Conservation (phyloP, 2,329 filamentous ascomycete genomes). For the Aspergillus cejpii region DNA sequence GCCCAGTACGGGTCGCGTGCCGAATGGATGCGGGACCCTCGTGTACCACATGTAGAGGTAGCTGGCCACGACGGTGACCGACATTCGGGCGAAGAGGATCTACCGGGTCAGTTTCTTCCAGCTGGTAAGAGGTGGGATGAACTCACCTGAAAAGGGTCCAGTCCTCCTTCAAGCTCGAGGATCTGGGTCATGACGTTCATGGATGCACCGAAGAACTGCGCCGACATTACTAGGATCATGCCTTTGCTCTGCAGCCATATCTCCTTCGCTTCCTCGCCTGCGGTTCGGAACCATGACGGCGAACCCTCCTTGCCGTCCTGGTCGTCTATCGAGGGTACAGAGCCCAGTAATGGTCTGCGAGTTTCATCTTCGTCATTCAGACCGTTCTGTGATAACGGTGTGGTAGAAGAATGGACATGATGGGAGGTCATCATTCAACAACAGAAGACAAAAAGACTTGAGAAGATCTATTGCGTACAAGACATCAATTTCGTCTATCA, state of each 20-base stretch:
- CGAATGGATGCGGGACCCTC: conserved; percentile 62
- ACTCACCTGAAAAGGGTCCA: conserved; percentile 68
- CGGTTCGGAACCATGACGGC: not conserved
- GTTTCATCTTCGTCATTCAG: not conserved
- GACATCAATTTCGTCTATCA: no score
- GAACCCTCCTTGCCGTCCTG: not conserved
- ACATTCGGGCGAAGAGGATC: conserved; percentile 74
- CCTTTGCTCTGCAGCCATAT: conserved; percentile 63
- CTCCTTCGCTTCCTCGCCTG: not conserved
- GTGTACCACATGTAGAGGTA: conserved; percentile 67
- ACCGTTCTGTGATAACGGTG: not conserved
- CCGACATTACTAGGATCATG: conserved; percentile 62
- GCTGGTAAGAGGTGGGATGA: not conserved
- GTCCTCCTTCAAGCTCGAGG: conserved; percentile 61
- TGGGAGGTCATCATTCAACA: not conserved
- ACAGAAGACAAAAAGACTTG: no score
- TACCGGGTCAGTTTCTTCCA: conserved; percentile 18
- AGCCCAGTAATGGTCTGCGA: not conserved
- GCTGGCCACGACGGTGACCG: conserved; percentile 61
- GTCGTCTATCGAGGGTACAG: not conserved
- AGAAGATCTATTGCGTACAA: no score
- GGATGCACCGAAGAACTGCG: conserved; percentile 72
- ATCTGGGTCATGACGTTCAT: conserved; percentile 81
- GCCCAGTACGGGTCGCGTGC: conserved; percentile 57
- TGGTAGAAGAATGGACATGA: not conserved